Evolutionary conservation across 148 eudicot genomes (phyloP).

Genomic region (Nepenthes mirabilis): DNA sequence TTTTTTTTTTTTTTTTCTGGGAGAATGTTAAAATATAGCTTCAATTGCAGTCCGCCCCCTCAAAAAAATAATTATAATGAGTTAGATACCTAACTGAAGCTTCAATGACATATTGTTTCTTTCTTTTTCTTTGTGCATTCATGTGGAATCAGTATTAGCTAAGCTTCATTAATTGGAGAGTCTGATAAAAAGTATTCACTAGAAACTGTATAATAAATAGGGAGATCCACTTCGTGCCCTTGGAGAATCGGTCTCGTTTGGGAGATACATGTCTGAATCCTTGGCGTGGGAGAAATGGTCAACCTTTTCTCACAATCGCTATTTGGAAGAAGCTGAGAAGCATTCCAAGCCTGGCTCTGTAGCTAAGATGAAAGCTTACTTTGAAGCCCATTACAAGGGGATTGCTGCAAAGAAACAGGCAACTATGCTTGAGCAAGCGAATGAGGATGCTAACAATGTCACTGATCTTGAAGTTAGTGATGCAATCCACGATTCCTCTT

Average conservation of each 20-base stretch:
- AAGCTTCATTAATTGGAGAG: background rate
- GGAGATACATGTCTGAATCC: conserved; percentile 64
- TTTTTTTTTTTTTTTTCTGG: no score
- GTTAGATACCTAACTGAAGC: no score
- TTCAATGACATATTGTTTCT: no score
- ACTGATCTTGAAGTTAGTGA: conserved; percentile 8
- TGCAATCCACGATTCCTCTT: conserved; percentile 2
- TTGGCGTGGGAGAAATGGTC: conserved; percentile 84
- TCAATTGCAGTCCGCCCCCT: no score
- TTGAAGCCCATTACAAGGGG: conserved; percentile 69
- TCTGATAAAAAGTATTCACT: background rate
- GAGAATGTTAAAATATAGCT: no score
- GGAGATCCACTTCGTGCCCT: conserved; percentile 46
- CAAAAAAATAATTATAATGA: no score
- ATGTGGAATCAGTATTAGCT: background rate
- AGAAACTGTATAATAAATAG: conserved; percentile 20
- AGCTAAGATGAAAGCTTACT: conserved; percentile 79
- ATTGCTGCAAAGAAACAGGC: conserved; percentile 20
- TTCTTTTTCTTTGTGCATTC: background rate
- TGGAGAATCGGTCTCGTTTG: conserved; percentile 69
- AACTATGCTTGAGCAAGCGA: conserved; percentile 23
- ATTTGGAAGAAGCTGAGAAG: conserved; percentile 72
- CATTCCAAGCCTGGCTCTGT: conserved; percentile 79
- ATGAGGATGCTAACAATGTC: conserved; percentile 3
- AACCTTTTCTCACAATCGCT: conserved; percentile 51